Evolutionary conservation across 495 filamentous ascomycete species (phyloP), one percentile per base, ranked within the genome.

Genomic region (Chaetomium cochliodes): DNA sequence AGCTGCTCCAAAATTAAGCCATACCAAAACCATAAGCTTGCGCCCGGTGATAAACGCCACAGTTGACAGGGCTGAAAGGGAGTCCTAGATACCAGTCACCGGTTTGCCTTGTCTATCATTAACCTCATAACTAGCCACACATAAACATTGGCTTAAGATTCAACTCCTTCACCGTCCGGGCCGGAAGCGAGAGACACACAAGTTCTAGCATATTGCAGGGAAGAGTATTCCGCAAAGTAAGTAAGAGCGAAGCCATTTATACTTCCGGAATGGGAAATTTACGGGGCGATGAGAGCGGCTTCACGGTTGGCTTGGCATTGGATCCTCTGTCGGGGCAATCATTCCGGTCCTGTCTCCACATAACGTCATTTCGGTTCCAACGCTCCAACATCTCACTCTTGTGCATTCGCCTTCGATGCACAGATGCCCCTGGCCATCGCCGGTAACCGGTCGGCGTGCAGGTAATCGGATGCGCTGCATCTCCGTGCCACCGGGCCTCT

Each of bases 371-470:
- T 52, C 49, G 49, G 23, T 5, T 9, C 11, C 2, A 52, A 22
- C 42, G 2, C 30, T n/a, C 44, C 44, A 47, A 22, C 44, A 4
- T 22, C 18, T 15, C 50, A 55, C 28, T 0, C 52, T 13, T 13
- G 5, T 55, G 18, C 28, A 16, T 18, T 54, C 52, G 23, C 28
- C 26, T 55, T 28, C 39, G 1, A 46, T 56, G 53, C 13, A 28
- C n/a, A 22, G 54, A 23, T 8, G 20, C 8, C 15, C 54, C 54
- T 57, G 33, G 37, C 39, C 33, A 42, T 57, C 54, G n/a, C 20
- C 33, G 54, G 54, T 41, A 57, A 28, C 54, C n/a, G 54, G 37
- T 25, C 11, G 54, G 33, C 33, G 41, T 57, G 52, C 52, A 15
- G 16, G 52, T 28, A 55, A 20, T 33, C 37, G n/a, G 33, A 16